Conservation (phyloP, 2,329 filamentous ascomycete genomes). For the Myotisia sp. region DNA sequence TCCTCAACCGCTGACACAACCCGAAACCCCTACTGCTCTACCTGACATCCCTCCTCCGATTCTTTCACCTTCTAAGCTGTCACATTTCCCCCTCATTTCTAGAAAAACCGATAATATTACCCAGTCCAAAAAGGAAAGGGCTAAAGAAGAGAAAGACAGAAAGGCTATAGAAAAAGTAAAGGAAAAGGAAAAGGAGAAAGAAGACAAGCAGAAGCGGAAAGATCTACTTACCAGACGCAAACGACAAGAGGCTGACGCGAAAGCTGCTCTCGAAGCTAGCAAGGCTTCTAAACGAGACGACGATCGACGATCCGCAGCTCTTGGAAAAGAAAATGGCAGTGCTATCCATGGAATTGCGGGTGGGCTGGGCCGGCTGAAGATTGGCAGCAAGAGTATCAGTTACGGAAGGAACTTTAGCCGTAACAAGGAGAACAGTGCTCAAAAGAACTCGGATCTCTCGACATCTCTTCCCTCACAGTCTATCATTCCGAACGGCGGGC, state of each 20-base stretch:
- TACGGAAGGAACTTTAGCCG: constrained; percentile 43
- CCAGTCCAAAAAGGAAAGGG: constrained; percentile 54
- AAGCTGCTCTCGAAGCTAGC: constrained; percentile 51
- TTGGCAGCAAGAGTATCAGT: constrained; percentile 64
- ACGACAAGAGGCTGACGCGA: constrained; percentile 49
- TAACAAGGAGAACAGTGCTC: constrained; percentile 25
- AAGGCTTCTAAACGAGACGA: constrained; percentile 47
- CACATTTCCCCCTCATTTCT: constrained; percentile 17
- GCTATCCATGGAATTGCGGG: constrained; percentile 29
- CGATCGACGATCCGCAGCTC: constrained; percentile 16
- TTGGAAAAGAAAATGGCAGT: constrained; percentile 23
- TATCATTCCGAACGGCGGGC: no score
- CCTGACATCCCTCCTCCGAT: constrained; percentile 6
- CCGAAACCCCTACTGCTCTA: constrained; percentile 13
- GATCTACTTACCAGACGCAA: constrained; percentile 41
- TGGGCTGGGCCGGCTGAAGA: constrained; percentile 50
- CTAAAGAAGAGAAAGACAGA: constrained; percentile 43
- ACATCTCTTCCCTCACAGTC: no score
- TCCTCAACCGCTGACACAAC: constrained; percentile 34
- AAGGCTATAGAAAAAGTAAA: constrained; percentile 34
- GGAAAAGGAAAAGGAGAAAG: constrained; percentile 42
- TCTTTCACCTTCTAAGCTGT: constrained; percentile 17
- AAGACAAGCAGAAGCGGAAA: constrained; percentile 39
- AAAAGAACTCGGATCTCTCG: constrained; percentile 6
- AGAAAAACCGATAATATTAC: constrained; percentile 37